These are phyloP conservation scores for Rhodotorula sp. DNA, from an alignment of 1,284 basidiomycete species.

Conservation along the genomic window DNA sequence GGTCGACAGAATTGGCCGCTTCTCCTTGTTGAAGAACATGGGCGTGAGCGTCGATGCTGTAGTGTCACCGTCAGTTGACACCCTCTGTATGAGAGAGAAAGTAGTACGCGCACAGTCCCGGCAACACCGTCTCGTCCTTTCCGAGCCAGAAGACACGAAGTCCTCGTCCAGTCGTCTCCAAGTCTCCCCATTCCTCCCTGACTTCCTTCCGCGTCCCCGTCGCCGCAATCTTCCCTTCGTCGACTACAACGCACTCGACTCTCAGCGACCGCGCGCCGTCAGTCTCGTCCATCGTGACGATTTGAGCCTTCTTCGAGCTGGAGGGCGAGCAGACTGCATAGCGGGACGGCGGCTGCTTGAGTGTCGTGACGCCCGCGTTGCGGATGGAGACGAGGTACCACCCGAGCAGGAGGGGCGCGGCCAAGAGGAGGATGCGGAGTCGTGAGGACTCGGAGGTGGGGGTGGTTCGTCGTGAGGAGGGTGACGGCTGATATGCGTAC, in stretches of 20 bases:
- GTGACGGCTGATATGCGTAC: not conserved
- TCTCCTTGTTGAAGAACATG: constrained; percentile 70
- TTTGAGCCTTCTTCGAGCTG: not conserved
- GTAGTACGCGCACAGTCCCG: constrained; percentile 12
- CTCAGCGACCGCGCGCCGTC: not conserved
- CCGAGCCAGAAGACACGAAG: constrained; percentile 23
- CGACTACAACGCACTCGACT: constrained; percentile 34
- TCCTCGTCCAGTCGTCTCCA: constrained; percentile 30
- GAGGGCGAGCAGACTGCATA: constrained; percentile 29
- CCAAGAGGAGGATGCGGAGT: constrained; percentile 2
- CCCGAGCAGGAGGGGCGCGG: not conserved
- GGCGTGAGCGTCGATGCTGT: constrained; percentile 65
- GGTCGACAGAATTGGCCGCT: constrained; percentile 58
- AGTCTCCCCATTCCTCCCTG: constrained; percentile 30
- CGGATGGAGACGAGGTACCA: not conserved
- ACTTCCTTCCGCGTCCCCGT: constrained; percentile 14
- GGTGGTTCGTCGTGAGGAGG: not conserved
- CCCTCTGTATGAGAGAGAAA: no score
- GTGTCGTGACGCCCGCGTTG: not conserved
- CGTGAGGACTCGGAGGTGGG: not conserved
- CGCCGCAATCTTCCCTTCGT: constrained; percentile 8
- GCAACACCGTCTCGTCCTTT: constrained; percentile 20
- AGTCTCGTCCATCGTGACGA: constrained; percentile 26
- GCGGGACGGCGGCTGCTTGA: constrained; percentile 2
- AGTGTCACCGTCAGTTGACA: not conserved